Percentiles rank a stretch among this genome's conserved stretches.
These are phyloP conservation scores for Trebouxia sp. DNA, from an alignment of 139 green algal species.

Conservation along the genomic window DNA sequence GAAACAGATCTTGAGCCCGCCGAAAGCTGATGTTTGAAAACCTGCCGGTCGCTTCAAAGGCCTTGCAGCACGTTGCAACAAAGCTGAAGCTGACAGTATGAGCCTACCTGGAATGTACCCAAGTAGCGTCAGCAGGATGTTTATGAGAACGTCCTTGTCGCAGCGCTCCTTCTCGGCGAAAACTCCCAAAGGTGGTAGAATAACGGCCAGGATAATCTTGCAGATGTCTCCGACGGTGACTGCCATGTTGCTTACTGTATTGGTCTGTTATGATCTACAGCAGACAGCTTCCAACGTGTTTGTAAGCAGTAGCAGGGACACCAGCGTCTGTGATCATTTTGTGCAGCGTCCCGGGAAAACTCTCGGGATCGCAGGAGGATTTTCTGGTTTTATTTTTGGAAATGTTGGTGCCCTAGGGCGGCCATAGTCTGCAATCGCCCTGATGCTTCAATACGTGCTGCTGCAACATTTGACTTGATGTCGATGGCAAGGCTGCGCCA, in stretches of 20 bases:
- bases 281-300: not conserved
- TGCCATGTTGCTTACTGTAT: not conserved
- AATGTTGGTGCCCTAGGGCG: too few species aligned
- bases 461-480: too few species aligned
- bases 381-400: too few species aligned
- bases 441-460: too few species aligned
- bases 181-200: constrained; percentile 21
- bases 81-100: too few species aligned
- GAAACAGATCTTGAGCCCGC: too few species aligned
- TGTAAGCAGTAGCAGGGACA: not conserved
- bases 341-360: not conserved
- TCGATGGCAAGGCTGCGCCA: too few species aligned
- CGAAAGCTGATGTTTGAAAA: too few species aligned
- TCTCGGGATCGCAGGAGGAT: too few species aligned
- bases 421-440: too few species aligned
- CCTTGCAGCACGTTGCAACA: too few species aligned
- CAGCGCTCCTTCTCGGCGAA: constrained; percentile 27
- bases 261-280: not conserved
- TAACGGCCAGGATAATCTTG: constrained; percentile 23
- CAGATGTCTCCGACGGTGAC: constrained; percentile 20
- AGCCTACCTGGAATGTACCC: constrained; percentile 27
- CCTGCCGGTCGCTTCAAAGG: too few species aligned
- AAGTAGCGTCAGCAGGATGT: constrained; percentile 17
- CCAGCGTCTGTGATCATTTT: not conserved
- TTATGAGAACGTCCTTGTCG: constrained; percentile 25